These are phyloP conservation scores for Yamadazyma akitaensis DNA, from an alignment of 805 yeast species.

Conservation along the genomic window DNA sequence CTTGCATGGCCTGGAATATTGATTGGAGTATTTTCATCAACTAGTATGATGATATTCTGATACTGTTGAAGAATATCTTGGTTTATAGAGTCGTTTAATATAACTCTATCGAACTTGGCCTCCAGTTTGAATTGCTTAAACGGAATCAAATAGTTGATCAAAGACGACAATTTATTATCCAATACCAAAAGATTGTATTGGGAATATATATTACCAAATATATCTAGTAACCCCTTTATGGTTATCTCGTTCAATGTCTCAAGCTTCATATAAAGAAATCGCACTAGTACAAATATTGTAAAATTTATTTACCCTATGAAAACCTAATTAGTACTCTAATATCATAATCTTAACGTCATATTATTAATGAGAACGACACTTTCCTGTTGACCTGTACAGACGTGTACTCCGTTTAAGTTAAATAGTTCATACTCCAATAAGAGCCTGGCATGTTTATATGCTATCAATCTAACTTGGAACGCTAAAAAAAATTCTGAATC, in stretches of 20 bases:
- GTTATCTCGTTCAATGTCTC: slow-evolving; percentile 7
- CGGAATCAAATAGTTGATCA: slow-evolving; percentile 53
- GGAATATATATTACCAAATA: slow-evolving; percentile 21
- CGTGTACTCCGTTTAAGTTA: slow-evolving; percentile 45
- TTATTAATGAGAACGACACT: slow-evolving; percentile 39
- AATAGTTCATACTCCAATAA: slow-evolving; percentile 59
- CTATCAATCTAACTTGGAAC: slow-evolving; percentile 45
- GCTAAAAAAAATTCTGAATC: slow-evolving; percentile 50
- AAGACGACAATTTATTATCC: slow-evolving; percentile 46
- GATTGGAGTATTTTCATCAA: slow-evolving; percentile 8
- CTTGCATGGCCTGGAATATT: slow-evolving; percentile 13
- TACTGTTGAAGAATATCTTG: slow-evolving; percentile 11
- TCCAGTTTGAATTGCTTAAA: slow-evolving; percentile 49
- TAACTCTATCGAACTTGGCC: slow-evolving; percentile 47
- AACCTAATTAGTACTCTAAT: not conserved
- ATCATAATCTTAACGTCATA: slow-evolving; percentile 12
- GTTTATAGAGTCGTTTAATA: slow-evolving; percentile 40
- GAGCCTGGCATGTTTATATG: slow-evolving; percentile 51
- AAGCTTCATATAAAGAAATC: slow-evolving; percentile 1
- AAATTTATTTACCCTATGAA: too few species aligned
- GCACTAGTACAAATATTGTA: not conserved
- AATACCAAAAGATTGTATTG: slow-evolving; percentile 34
- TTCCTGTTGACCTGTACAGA: slow-evolving; percentile 65
- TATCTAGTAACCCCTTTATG: slow-evolving; percentile 8
- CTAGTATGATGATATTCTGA: slow-evolving; percentile 13